Evolutionary conservation across 176 grass and related monocot species (phyloP), one percentile per base, ranked within the genome.

Genomic region (bread wheat (Triticum aestivum)): DNA sequence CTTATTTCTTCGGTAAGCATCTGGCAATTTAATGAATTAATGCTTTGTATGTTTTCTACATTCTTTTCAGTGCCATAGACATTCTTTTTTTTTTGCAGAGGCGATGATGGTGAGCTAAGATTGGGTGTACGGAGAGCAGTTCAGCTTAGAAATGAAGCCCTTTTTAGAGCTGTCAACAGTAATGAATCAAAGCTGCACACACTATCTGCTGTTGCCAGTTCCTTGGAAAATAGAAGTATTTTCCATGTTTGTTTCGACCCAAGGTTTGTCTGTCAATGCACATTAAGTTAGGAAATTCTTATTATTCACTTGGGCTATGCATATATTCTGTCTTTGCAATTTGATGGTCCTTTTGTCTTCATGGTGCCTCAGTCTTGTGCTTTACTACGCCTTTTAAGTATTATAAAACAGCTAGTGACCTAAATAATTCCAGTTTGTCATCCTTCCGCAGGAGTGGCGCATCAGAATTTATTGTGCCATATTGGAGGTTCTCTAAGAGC

Each of bases 61-160:
- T 85, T 88, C 26, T 24, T 51, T 33, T 49, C 30, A 84, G 23
- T 27, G 0, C 7, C 14, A 42, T 24, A 32, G 14, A 3, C 69
- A 63, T 59, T 65, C 4, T 7, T 86, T 80, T 6, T 67, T 73
- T 9, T 21, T 30, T 84, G 20, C 51, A 99, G 97, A 62, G 97
- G 97, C 52, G 84, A 85, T 87, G 94, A 94, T 14, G 97, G 97
- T 20, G 90, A 94, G 77, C 83, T 99, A 52, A 96, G 94, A 84
- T 89, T 99, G 84, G 97, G 97, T 84, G 90, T 99, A 70, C 92
- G 97, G 85, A 94, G 94, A 80, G 88, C 97, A 24, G 82, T 90
- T 69, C 97, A 91, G 84, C 83, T 94, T 56, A 94, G 56, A 91
- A 93, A 86, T 74, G 89, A 85, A 90, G 88, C 39, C 65, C 71